A percentile compares a stretch with the other conserved stretches of the same genome.
Conservation (phyloP, 2,329 filamentous ascomycete species). For the Clarireedia hainanense region DNA sequence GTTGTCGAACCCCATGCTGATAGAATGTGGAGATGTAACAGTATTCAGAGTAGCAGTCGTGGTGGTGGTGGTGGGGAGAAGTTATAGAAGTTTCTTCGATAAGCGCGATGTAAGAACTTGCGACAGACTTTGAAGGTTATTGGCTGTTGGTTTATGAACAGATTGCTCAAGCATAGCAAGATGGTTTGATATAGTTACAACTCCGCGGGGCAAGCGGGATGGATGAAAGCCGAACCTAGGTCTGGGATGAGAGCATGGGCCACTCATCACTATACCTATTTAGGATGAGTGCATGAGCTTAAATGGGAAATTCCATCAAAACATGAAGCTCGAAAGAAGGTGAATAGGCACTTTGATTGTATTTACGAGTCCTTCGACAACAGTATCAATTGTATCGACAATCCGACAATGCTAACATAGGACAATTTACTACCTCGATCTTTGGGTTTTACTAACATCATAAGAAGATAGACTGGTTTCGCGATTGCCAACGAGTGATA, state of each 20-base stretch:
- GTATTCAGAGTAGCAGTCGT: not conserved
- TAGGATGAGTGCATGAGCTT: not conserved
- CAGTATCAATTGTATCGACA: conserved; percentile 6
- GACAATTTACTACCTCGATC: not conserved
- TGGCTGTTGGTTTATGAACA: not conserved
- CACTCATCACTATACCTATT: not conserved
- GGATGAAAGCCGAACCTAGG: not conserved
- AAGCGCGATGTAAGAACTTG: not conserved
- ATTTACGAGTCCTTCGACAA: not conserved
- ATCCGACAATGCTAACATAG: conserved; percentile 20
- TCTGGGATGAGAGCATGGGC: not conserved
- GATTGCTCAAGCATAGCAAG: not conserved
- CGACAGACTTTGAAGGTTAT: not conserved
- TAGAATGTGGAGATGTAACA: not conserved
- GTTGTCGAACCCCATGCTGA: conserved; percentile 35
- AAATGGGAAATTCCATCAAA: conserved; percentile 4
- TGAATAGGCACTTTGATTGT: not conserved
- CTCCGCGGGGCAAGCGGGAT: not conserved
- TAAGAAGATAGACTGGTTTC: not conserved
- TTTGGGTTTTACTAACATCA: conserved; percentile 21
- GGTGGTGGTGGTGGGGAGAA: too few relatives aligned
- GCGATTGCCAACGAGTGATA: not conserved
- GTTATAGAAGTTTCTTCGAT: not conserved
- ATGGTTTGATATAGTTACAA: not conserved
- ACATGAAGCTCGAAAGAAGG: conserved; percentile 11